These are phyloP conservation scores for Mycena vulgaris DNA, from an alignment of 768 basidiomycete species.

Conservation along the genomic window DNA sequence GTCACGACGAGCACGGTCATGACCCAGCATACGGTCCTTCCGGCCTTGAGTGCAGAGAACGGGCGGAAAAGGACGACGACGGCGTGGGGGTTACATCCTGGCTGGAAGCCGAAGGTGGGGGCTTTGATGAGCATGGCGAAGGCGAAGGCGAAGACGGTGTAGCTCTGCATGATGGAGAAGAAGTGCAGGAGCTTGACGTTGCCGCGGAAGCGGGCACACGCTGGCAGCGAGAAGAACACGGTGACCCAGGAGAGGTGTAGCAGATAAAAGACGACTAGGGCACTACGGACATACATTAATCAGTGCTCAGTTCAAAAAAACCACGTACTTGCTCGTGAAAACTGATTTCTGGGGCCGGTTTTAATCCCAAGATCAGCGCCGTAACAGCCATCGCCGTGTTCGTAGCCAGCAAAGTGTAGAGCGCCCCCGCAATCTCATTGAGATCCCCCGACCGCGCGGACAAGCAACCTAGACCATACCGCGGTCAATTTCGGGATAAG, in stretches of 20 bases:
- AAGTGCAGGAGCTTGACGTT: constrained; percentile 31
- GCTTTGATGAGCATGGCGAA: constrained; percentile 35
- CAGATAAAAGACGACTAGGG: constrained; percentile 39
- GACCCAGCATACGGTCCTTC: constrained; percentile 34
- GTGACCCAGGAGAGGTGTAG: constrained; percentile 41
- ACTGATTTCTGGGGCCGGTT: constrained; percentile 35
- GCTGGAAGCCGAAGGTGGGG: neutral
- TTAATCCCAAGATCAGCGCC: constrained; percentile 39
- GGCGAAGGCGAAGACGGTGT: constrained; percentile 38
- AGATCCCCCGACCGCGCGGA: constrained; percentile 32
- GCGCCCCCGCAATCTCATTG: constrained; percentile 35
- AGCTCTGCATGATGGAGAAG: constrained; percentile 39
- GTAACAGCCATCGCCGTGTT: constrained; percentile 41
- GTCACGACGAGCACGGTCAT: constrained; percentile 14
- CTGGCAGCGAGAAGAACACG: constrained; percentile 37
- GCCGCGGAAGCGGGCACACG: constrained; percentile 30
- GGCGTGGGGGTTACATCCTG: constrained; percentile 4
- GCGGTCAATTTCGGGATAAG: neutral
- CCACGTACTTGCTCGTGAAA: constrained; percentile 36
- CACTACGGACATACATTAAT: too few relatives aligned
- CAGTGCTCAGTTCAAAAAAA: neutral
- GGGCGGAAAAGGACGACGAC: constrained; percentile 37
- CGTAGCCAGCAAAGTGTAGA: constrained; percentile 39
- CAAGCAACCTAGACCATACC: constrained; percentile 37
- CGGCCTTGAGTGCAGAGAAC: constrained; percentile 34